Percentiles rank a stretch among this genome's conserved stretches.
Conservation (phyloP, 202 grass and related monocot species). For the Schoenoplectus tabernaemontani region DNA sequence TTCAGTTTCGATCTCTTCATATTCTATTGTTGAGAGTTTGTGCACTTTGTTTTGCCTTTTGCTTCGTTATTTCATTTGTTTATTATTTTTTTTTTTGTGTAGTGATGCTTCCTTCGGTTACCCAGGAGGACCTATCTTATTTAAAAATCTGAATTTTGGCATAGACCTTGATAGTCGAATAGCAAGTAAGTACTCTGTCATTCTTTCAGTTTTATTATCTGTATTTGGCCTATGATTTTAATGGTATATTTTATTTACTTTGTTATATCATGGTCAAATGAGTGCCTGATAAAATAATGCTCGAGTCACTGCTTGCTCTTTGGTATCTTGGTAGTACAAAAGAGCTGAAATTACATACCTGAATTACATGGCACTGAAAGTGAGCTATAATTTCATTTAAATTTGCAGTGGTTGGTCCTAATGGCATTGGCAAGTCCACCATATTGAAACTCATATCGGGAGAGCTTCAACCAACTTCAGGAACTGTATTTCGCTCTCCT, state of each 20-base stretch:
- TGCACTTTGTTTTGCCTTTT: not conserved
- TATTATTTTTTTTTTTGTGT: constrained; percentile 20
- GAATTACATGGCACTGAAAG: not conserved
- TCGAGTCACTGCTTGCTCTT: not conserved
- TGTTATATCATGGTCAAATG: constrained; percentile 1
- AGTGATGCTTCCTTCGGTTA: constrained; percentile 98
- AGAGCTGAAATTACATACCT: not conserved
- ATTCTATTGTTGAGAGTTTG: not conserved
- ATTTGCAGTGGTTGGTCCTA: constrained; percentile 87
- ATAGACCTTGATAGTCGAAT: constrained; percentile 95
- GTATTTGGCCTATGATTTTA: constrained; percentile 14
- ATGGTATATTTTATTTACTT: not conserved
- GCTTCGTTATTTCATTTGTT: constrained; percentile 17
- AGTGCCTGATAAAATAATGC: not conserved
- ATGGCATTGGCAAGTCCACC: constrained; percentile 97
- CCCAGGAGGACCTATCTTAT: constrained; percentile 80
- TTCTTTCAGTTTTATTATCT: constrained; percentile 3
- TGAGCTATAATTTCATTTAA: constrained; percentile 9
- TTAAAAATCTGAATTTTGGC: constrained; percentile 98
- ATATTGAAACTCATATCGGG: constrained; percentile 96
- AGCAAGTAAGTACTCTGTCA: constrained; percentile 56
- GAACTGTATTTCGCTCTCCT: constrained; percentile 84
- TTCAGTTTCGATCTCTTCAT: not conserved
- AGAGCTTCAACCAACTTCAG: constrained; percentile 95
- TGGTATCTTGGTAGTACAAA: not conserved